Base-by-base conservation (phyloP, 768 basidiomycete genomes). In the Boletus vinaceobasis region DNA sequence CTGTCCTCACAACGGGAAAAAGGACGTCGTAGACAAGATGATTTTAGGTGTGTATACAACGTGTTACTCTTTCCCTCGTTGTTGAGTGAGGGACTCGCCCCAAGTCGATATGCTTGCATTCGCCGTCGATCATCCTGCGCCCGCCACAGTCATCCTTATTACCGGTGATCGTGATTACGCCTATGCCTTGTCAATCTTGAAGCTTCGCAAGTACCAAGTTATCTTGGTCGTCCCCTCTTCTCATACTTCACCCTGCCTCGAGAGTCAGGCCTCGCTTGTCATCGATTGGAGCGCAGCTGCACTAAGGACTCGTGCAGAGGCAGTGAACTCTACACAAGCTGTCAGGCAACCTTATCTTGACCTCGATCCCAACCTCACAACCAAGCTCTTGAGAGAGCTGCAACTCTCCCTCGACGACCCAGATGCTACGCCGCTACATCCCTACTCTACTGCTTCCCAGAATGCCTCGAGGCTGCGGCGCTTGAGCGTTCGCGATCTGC, bases 121-220 rank as follows among this genome's bases (percentile, higher is more conserved):
- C 64, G 85, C 82, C n/a, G 78, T 85, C 61, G 86, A 88, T 69
- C 78, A 80, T 58, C 71, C 77, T 4, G 53, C 77, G 3, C 78
- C 79, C 53, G 63, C 78, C 27, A 85, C 84, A 15, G 70, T 86
- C 59, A 68, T 87, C 42, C 72, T 89, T 36, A 83, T 89, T 60
- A 78, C 86, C 0, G 84, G 81, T 17, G 85, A 88, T 67, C 76
- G 84, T 39, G 86, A 87, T 64, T 82, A 86, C 59, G 79, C 80
- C 5, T 87, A 86, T 62, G 80, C 81, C n/a, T 66, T 86, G 43
- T 80, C 85, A 2, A 72, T 74, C 35, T 70, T 88, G 44, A 78
- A 80, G 32, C 73, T 82, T 49, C 77, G 84, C 53, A 71, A 71
- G 43, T 84, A 82, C 64, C 69, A 73, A 17, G 76, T 86, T 35